A percentile compares a stretch with the other conserved stretches of the same genome.
These are phyloP conservation scores for Hericium rajendrae DNA, from an alignment of 768 basidiomycete species.

Conservation along the genomic window DNA sequence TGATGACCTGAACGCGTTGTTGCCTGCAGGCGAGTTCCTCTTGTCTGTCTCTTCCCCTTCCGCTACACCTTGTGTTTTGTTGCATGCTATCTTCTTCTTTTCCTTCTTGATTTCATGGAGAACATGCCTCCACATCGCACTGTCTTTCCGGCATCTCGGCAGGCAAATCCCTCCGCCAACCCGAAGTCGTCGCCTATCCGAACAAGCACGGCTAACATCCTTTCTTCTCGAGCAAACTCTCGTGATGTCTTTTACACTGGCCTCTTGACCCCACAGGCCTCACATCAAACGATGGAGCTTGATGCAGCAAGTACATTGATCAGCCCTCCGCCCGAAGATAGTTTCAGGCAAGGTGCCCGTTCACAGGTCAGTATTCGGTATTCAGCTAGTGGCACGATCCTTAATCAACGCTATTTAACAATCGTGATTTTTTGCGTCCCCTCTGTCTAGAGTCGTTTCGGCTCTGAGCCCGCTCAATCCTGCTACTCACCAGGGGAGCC, in stretches of 20 bases:
- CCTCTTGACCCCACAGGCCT: conserved; percentile 9
- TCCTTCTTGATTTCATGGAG: background rate
- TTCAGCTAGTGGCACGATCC: background rate
- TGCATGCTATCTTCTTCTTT: background rate
- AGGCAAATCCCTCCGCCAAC: background rate
- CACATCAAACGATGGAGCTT: conserved; percentile 2
- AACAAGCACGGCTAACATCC: conserved; percentile 2
- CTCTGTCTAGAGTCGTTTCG: conserved; percentile 12
- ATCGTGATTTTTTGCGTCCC: too few species aligned
- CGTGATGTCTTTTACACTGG: conserved; percentile 7
- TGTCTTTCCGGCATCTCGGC: background rate
- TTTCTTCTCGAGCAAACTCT: conserved; percentile 4
- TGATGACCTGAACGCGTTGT: background rate
- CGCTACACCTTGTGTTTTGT: too few species aligned
- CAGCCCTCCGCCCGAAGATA: conserved; percentile 12
- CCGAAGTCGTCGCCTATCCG: conserved; percentile 11
- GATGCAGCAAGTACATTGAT: conserved; percentile 13
- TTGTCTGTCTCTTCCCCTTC: too few species aligned
- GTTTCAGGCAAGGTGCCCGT: background rate
- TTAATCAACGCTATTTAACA: too few species aligned
- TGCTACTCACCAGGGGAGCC: conserved; percentile 8
- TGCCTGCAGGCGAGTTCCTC: background rate
- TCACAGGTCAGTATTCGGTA: background rate
- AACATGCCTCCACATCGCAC: background rate
- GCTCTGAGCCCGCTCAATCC: conserved; percentile 9